These are phyloP conservation scores for Pelargonium cotyledonis DNA, from an alignment of 441 rosid genomes.

Conservation along the genomic window DNA sequence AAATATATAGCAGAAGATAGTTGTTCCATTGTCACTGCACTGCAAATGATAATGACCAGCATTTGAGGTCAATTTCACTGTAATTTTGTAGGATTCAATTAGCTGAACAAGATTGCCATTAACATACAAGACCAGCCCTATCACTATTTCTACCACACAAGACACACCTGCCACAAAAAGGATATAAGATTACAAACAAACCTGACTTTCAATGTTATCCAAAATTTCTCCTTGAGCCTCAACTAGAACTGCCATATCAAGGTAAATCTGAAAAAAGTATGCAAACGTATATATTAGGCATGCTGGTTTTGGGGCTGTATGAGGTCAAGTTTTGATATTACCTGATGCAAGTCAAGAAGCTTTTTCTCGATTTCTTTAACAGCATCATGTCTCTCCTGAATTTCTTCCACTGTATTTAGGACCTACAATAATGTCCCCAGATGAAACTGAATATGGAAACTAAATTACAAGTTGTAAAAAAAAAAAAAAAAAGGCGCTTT, in stretches of 20 bases:
- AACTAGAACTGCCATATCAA: constrained; percentile 47
- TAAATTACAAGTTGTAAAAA: no score
- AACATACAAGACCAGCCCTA: neutral
- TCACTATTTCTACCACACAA: neutral
- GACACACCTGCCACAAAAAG: neutral
- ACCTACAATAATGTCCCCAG: constrained; percentile 38
- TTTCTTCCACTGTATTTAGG: constrained; percentile 73
- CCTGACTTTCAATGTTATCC: constrained; percentile 51
- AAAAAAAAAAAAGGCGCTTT: no score
- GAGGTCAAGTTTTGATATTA: constrained; percentile 12
- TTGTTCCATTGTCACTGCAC: no score
- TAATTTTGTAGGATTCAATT: no score
- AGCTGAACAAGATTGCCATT: neutral
- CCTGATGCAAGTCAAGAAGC: constrained; percentile 91
- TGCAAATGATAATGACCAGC: no score
- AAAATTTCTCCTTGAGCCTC: constrained; percentile 48
- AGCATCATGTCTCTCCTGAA: constrained; percentile 94
- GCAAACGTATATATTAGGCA: constrained; percentile 8
- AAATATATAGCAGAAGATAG: no score
- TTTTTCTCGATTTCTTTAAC: constrained; percentile 81
- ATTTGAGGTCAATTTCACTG: no score
- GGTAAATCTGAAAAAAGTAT: constrained; percentile 32
- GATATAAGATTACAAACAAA: constrained; percentile 18
- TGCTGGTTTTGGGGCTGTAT: neutral
- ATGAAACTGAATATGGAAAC: neutral